Conservation (phyloP, 2,329 filamentous ascomycete species). For the Cordyceps fumosorosea region DNA sequence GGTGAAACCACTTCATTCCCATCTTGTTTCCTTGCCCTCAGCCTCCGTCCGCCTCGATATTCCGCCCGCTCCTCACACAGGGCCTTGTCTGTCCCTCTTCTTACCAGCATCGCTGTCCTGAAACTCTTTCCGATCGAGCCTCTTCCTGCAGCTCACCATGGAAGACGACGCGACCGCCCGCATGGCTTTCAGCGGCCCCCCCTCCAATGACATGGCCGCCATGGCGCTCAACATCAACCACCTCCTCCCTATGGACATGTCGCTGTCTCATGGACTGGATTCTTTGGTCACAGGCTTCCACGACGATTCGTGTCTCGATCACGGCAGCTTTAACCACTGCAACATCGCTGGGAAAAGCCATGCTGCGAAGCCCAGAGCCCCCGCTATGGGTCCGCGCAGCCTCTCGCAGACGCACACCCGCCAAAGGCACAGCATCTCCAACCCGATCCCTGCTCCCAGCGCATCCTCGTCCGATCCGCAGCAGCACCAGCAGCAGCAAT, state of each 20-base stretch:
- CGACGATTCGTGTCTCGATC: conserved; percentile 28
- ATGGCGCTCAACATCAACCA: conserved; percentile 21
- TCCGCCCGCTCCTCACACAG: neutral
- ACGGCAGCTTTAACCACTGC: conserved; percentile 15
- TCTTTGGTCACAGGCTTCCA: conserved; percentile 24
- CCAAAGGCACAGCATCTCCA: conserved; percentile 14
- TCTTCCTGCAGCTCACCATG: conserved; percentile 16
- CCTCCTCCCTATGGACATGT: conserved; percentile 21
- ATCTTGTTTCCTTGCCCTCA: neutral
- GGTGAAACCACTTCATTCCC: neutral
- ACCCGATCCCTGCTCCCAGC: neutral
- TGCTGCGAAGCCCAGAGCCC: conserved; percentile 5
- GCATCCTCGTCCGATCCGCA: neutral
- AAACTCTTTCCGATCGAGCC: neutral
- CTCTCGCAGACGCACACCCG: conserved; percentile 11
- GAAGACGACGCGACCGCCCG: conserved; percentile 21
- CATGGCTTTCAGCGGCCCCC: conserved; percentile 18
- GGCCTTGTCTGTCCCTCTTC: neutral
- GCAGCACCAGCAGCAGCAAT: neutral
- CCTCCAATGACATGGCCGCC: conserved; percentile 24
- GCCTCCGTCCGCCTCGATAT: neutral
- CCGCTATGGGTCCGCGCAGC: conserved; percentile 13
- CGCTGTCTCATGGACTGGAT: conserved; percentile 21
- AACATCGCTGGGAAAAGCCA: conserved; percentile 16
- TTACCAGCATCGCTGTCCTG: conserved; percentile 1